A percentile compares a stretch with the other conserved stretches of the same genome.
These are phyloP conservation scores for Mucor racemosus DNA, from an alignment of 371 early-diverging fungal genomes.

Conservation along the genomic window DNA sequence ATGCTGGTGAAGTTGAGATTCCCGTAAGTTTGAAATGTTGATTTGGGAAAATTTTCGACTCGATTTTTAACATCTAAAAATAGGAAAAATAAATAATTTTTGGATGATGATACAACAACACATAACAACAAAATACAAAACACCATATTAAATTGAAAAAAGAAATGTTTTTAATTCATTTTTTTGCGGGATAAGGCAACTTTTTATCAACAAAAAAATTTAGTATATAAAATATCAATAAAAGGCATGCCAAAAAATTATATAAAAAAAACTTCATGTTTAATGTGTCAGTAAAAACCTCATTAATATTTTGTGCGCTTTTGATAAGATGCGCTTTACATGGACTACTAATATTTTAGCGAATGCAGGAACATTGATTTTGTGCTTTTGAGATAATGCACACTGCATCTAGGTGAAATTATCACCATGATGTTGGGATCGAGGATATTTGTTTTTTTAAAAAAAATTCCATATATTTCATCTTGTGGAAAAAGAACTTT, in stretches of 20 bases:
- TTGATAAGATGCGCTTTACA: too few relatives aligned
- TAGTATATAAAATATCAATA: slow-evolving; percentile 2
- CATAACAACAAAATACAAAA: neutral
- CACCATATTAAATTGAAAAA: neutral
- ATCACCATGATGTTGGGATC: too few relatives aligned
- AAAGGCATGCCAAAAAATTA: slow-evolving; percentile 1
- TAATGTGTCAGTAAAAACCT: neutral
- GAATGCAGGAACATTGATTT: too few relatives aligned
- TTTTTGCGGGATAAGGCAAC: neutral
- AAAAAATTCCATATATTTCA: too few relatives aligned
- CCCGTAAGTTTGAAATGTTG: slow-evolving; percentile 63
- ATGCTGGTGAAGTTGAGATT: slow-evolving; percentile 86
- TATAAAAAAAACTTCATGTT: neutral
- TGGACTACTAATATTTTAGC: too few relatives aligned
- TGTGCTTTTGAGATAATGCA: too few relatives aligned
- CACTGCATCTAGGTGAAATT: too few relatives aligned
- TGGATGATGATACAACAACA: neutral
- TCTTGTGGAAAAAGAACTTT: too few relatives aligned
- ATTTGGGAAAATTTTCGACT: slow-evolving; percentile 66
- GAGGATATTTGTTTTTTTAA: too few relatives aligned
- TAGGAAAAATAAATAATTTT: too few relatives aligned
- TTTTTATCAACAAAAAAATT: neutral
- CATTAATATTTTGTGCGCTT: too few relatives aligned
- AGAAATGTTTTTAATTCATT: neutral
- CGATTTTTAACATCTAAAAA: too few relatives aligned